Conservation (phyloP, 2,329 filamentous ascomycete species). For the Colletotrichum liaoningense region DNA sequence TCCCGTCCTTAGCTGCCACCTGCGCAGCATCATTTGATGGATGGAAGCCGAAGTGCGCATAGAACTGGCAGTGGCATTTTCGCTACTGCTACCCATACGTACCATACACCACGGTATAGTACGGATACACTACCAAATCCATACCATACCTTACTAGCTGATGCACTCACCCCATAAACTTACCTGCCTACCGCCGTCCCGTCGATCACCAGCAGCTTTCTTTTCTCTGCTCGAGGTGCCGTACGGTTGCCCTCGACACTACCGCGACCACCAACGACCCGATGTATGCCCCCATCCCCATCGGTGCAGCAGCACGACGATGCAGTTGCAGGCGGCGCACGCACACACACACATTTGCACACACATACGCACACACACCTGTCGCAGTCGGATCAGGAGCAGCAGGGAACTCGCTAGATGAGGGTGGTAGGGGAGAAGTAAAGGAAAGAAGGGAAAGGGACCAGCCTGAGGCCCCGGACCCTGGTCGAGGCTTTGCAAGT, state of each 20-base stretch:
- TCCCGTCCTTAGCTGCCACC: background rate
- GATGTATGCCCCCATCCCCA: background rate
- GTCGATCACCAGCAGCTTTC: background rate
- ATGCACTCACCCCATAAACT: background rate
- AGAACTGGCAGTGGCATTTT: conserved; percentile 9
- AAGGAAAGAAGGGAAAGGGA: background rate
- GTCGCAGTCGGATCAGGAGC: conserved; percentile 19
- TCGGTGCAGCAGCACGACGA: background rate
- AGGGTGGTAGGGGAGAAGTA: background rate
- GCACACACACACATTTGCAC: background rate
- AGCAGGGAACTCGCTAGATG: conserved; percentile 4
- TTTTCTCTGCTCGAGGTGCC: background rate
- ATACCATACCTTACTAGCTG: background rate
- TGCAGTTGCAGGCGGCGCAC: conserved; percentile 4
- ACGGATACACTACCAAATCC: background rate
- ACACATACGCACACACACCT: background rate
- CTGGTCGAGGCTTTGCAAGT: conserved; percentile 19
- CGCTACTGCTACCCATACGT: background rate
- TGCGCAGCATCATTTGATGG: conserved; percentile 6
- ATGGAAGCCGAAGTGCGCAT: background rate
- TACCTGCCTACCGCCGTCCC: background rate
- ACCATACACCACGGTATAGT: background rate
- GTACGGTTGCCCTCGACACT: background rate
- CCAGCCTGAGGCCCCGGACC: conserved; percentile 24
- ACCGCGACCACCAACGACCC: background rate